A percentile compares a stretch with the other conserved stretches of the same genome.
phyloP scores from a whole-genome alignment of 192 early-diverging fungal species.

The Coemansia sp. region DNA sequence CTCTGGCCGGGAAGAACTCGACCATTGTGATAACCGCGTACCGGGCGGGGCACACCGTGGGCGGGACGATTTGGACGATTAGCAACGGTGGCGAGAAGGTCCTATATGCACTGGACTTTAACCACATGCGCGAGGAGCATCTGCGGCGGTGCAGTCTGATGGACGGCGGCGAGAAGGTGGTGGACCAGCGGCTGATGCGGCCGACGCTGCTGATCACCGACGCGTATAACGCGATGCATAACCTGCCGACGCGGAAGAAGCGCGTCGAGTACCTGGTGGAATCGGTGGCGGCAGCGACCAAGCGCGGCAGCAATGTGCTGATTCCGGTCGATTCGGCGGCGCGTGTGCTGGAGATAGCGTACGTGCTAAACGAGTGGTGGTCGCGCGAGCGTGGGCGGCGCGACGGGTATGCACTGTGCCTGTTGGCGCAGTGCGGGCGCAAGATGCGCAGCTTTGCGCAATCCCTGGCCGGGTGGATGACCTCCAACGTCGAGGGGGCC shows the following conservation, averaged over 20 bases:
- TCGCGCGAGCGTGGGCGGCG: slow-evolving; percentile 43
- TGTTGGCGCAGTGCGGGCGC: slow-evolving; percentile 70
- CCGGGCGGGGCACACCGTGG: slow-evolving; percentile 88
- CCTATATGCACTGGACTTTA: slow-evolving; percentile 94
- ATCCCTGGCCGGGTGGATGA: slow-evolving; percentile 96
- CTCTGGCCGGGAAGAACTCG: slow-evolving; percentile 59
- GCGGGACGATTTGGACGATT: slow-evolving; percentile 96
- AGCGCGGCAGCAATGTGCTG: slow-evolving; percentile 70
- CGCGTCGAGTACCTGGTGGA: slow-evolving; percentile 74
- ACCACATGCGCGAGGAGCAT: slow-evolving; percentile 86
- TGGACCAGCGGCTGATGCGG: slow-evolving; percentile 59
- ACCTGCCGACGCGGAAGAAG: slow-evolving; percentile 61
- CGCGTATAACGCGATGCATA: slow-evolving; percentile 66
- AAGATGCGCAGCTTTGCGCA: slow-evolving; percentile 79
- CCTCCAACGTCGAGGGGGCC: slow-evolving; percentile 63
- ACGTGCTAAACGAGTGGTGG: slow-evolving; percentile 87
- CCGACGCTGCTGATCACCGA: slow-evolving; percentile 95
- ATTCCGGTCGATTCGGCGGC: slow-evolving; percentile 86
- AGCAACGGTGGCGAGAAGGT: slow-evolving; percentile 90
- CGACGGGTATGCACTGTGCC: slow-evolving; percentile 62
- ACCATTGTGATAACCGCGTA: slow-evolving; percentile 88
- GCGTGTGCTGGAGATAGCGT: slow-evolving; percentile 84
- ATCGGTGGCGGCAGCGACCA: slow-evolving; percentile 50
- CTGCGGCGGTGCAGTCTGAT: slow-evolving; percentile 25
- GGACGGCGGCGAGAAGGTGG: slow-evolving; percentile 53